Evolutionary conservation across 805 yeast species (phyloP).

Genomic region (Allodekkera sacchari): DNA sequence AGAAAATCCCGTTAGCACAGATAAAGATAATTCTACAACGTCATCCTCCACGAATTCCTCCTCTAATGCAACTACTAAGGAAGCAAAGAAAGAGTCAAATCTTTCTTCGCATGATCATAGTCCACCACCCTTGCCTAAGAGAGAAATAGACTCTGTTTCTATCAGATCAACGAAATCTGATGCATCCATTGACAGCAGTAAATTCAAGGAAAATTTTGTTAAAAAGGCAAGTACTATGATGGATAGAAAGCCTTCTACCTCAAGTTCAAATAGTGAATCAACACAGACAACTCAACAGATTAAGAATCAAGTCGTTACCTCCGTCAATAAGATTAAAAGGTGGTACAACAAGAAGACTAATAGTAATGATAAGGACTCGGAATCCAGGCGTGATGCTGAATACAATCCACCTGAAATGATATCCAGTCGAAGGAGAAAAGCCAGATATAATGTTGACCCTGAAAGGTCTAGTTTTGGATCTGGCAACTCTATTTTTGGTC

Average conservation of each 20-base stretch:
- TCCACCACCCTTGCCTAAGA: too few relatives aligned
- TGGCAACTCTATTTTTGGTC: background rate
- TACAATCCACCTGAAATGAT: constrained; percentile 58
- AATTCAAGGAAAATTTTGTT: too few relatives aligned
- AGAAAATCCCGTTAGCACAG: background rate
- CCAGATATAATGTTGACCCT: background rate
- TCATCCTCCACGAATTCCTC: too few relatives aligned
- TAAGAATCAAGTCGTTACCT: constrained; percentile 26
- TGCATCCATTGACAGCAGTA: too few relatives aligned
- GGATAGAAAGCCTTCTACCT: too few relatives aligned
- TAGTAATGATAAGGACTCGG: background rate
- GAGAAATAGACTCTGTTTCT: too few relatives aligned
- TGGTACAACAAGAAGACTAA: constrained; percentile 52
- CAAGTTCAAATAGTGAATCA: constrained; percentile 2
- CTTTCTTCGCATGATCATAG: too few relatives aligned
- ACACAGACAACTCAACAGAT: constrained; percentile 5
- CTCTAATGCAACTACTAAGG: too few relatives aligned
- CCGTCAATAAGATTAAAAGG: constrained; percentile 54
- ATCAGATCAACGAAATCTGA: too few relatives aligned
- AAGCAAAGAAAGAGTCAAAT: too few relatives aligned
- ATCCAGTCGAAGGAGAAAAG: constrained; percentile 36
- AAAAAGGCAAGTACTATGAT: too few relatives aligned
- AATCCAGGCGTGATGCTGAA: constrained; percentile 4
- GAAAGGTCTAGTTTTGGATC: too few relatives aligned
- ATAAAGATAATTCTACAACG: background rate